Conservation (phyloP, 192 early-diverging fungal species). For the Chytriomyces sp. region DNA sequence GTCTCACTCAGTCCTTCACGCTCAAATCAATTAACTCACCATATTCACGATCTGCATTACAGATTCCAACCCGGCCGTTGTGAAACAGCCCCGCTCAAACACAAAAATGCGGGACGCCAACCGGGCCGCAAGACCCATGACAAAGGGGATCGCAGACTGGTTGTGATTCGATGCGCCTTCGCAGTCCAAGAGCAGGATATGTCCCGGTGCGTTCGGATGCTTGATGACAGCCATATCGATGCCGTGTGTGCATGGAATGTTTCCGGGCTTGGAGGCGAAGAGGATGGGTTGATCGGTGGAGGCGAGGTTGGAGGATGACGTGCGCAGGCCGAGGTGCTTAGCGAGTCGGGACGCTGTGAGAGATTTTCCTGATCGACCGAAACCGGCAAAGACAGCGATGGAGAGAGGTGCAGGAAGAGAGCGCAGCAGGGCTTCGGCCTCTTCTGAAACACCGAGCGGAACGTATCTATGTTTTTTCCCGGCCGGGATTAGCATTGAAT, state of each 20-base stretch:
- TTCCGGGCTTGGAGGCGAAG: conserved; percentile 54
- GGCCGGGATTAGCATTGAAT: too few species aligned
- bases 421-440: conserved; percentile 46
- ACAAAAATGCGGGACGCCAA: conserved; percentile 52
- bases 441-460: conserved; percentile 50
- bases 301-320: neutral
- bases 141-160: conserved; percentile 57
- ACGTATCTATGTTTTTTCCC: conserved; percentile 38
- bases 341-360: conserved; percentile 47
- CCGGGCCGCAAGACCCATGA: conserved; percentile 59
- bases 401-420: conserved; percentile 48
- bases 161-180: conserved; percentile 60
- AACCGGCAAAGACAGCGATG: conserved; percentile 55
- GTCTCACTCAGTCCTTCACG: neutral
- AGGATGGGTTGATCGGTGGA: neutral
- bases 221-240: conserved; percentile 57
- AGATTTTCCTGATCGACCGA: conserved; percentile 52
- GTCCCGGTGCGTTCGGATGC: conserved; percentile 46
- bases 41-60: conserved; percentile 64
- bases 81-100: conserved; percentile 59
- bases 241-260: conserved; percentile 58
- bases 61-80: conserved; percentile 56
- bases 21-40: conserved; percentile 36
- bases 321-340: conserved; percentile 21
- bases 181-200: conserved; percentile 55